phyloP scores from a whole-genome alignment of 495 filamentous ascomycete genomes.

The Pyrenula massariospora region DNA sequence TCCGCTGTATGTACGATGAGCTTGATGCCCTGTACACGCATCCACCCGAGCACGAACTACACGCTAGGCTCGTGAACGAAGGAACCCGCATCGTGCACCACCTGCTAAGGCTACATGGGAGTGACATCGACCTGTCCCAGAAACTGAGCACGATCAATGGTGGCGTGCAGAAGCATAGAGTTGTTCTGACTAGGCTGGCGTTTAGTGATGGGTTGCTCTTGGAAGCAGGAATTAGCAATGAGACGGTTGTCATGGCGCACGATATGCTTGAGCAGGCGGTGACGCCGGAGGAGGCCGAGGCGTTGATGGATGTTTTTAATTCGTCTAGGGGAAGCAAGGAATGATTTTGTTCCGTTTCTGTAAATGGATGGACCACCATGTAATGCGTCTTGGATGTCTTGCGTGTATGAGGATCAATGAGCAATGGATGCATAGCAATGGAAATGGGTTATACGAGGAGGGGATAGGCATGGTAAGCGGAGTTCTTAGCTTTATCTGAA shows the following conservation, averaged over 20 bases:
- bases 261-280: constrained; percentile 51
- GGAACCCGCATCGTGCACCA: constrained; percentile 50
- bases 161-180: constrained; percentile 53
- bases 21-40: constrained; percentile 46
- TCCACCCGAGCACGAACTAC: constrained; percentile 23
- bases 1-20: constrained; percentile 51
- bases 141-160: constrained; percentile 46
- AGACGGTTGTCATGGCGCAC: constrained; percentile 54
- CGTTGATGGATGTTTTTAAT: constrained; percentile 44
- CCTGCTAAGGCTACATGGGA: constrained; percentile 36
- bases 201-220: constrained; percentile 51
- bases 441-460: too few relatives aligned
- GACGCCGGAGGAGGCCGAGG: constrained; percentile 61
- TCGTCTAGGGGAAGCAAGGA: constrained; percentile 23
- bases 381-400: too few relatives aligned
- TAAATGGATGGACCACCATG: not conserved
- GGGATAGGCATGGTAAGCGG: too few relatives aligned
- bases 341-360: not conserved
- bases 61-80: constrained; percentile 42
- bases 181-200: constrained; percentile 53
- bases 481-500: too few relatives aligned
- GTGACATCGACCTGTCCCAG: constrained; percentile 38
- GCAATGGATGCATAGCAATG: too few relatives aligned
- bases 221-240: constrained; percentile 55
- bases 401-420: too few relatives aligned